Evolutionary conservation across 495 filamentous ascomycete genomes (phyloP).

Genomic region (Trichoderma parareesei): DNA sequence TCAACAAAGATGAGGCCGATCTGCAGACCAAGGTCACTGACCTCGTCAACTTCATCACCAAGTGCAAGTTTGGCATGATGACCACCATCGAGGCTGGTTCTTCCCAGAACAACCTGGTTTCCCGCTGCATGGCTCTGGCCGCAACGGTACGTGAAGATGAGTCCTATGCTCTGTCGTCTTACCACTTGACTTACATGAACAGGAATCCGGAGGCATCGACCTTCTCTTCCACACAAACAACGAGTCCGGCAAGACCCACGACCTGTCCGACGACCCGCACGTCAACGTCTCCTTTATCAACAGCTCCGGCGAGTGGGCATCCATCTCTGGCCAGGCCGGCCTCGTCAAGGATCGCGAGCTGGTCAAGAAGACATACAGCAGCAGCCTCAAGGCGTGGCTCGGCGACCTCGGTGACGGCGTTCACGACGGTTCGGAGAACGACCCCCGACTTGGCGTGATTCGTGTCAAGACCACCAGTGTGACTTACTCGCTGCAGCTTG

Average conservation of each 20-base stretch:
- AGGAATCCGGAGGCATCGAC: slow-evolving; percentile 76
- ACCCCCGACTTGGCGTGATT: slow-evolving; percentile 72
- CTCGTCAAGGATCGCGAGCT: slow-evolving; percentile 59
- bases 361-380: slow-evolving; percentile 71
- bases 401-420: slow-evolving; percentile 84
- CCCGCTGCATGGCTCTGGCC: slow-evolving; percentile 83
- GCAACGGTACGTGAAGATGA: slow-evolving; percentile 51
- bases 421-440: slow-evolving; percentile 73
- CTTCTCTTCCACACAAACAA: slow-evolving; percentile 92
- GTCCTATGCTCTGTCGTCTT: background rate
- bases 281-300: slow-evolving; percentile 85
- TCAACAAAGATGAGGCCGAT: slow-evolving; percentile 57
- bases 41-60: slow-evolving; percentile 56
- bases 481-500: slow-evolving; percentile 50
- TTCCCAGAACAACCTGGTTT: slow-evolving; percentile 52
- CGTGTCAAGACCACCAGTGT: slow-evolving; percentile 54
- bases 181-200: background rate
- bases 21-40: slow-evolving; percentile 75
- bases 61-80: slow-evolving; percentile 73
- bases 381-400: slow-evolving; percentile 73
- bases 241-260: slow-evolving; percentile 84
- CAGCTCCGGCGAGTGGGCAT: slow-evolving; percentile 63
- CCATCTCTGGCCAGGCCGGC: slow-evolving; percentile 61
- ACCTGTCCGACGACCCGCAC: slow-evolving; percentile 65
- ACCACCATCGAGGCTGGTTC: slow-evolving; percentile 49